These are phyloP conservation scores for Aphanomyces stellatus DNA, from an alignment of 352 stramenopile genomes.

Conservation along the genomic window DNA sequence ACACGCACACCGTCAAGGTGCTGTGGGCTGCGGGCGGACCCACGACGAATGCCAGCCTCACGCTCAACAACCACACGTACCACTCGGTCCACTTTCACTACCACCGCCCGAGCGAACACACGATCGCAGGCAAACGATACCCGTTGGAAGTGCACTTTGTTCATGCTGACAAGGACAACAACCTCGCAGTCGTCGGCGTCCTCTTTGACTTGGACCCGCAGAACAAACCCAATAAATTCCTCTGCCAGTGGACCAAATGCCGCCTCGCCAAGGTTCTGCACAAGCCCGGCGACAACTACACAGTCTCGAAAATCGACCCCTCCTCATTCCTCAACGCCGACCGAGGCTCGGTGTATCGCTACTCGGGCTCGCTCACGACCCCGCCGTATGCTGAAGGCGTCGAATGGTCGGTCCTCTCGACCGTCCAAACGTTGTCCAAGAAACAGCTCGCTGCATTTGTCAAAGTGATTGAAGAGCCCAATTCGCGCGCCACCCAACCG, in stretches of 20 bases:
- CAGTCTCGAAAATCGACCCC: slow-evolving; percentile 29
- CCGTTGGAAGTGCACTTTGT: slow-evolving; percentile 39
- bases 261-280: slow-evolving; percentile 27
- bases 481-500: slow-evolving; percentile 39
- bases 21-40: background rate
- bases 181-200: slow-evolving; percentile 44
- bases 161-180: slow-evolving; percentile 31
- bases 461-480: slow-evolving; percentile 30
- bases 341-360: slow-evolving; percentile 32
- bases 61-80: slow-evolving; percentile 24
- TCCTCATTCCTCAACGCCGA: slow-evolving; percentile 21
- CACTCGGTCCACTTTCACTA: slow-evolving; percentile 31
- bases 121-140: slow-evolving; percentile 26
- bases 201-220: slow-evolving; percentile 35
- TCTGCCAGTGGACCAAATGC: slow-evolving; percentile 48
- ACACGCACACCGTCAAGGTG: slow-evolving; percentile 11
- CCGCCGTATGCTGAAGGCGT: slow-evolving; percentile 62
- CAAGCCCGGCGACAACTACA: slow-evolving; percentile 14
- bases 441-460: slow-evolving; percentile 43
- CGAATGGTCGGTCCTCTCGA: slow-evolving; percentile 46
- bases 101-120: slow-evolving; percentile 39
- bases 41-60: slow-evolving; percentile 8
- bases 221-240: slow-evolving; percentile 41
- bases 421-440: slow-evolving; percentile 40
- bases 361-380: slow-evolving; percentile 58